Conservation (phyloP, 2,329 filamentous ascomycete genomes). For the Stachybotrys echinatus region DNA sequence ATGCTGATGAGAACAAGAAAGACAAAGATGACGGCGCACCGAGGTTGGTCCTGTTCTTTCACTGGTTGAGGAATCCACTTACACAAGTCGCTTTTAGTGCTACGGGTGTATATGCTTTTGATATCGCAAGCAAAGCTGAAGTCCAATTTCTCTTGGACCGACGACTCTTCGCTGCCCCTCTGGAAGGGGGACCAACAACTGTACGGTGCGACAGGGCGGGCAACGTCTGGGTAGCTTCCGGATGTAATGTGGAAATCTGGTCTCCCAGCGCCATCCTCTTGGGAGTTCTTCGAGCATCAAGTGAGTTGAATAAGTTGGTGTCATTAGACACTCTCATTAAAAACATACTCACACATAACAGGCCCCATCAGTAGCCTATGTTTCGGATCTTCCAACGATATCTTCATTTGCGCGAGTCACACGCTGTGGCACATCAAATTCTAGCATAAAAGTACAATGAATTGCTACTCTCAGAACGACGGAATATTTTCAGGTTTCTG, state of each 20-base stretch:
- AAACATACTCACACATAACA: background rate
- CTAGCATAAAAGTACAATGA: no score
- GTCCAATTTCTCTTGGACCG: background rate
- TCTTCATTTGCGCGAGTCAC: background rate
- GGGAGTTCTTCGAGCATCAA: background rate
- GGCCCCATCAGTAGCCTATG: background rate
- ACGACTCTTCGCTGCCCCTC: background rate
- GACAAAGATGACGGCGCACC: background rate
- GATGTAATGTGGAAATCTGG: background rate
- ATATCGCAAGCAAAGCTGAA: background rate
- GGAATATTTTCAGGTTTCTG: no score
- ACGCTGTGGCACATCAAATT: background rate
- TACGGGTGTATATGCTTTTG: background rate
- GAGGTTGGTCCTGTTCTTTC: background rate
- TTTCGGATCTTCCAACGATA: background rate
- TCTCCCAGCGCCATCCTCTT: background rate
- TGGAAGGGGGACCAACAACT: background rate
- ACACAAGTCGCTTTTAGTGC: background rate
- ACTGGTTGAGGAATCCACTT: background rate
- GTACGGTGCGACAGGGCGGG: background rate
- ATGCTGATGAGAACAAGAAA: background rate
- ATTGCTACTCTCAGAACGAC: no score
- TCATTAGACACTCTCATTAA: no score
- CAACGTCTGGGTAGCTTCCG: constrained; percentile 1
- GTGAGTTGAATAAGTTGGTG: no score